These are phyloP conservation scores for Chlamydomonas schloesseri DNA, from an alignment of 139 green algal genomes.

Conservation along the genomic window DNA sequence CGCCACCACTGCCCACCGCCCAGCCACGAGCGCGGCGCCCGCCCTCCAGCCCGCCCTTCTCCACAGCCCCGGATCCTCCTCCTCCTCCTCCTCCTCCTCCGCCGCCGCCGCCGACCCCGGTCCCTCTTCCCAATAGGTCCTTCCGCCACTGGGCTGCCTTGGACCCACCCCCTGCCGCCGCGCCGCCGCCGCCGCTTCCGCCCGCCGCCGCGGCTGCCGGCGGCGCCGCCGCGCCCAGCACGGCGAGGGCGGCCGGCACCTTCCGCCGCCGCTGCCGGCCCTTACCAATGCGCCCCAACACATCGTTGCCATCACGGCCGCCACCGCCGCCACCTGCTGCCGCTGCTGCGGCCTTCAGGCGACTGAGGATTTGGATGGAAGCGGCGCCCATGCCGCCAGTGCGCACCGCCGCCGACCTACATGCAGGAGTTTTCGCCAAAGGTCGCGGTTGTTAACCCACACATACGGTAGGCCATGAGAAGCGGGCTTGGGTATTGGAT, in stretches of 20 bases:
- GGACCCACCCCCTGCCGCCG: neutral
- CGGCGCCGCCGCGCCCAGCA: neutral
- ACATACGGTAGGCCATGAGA: no score
- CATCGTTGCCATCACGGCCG: no score
- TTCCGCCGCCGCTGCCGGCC: no score
- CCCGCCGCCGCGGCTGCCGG: neutral
- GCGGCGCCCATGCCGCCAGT: neutral
- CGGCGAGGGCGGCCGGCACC: no score
- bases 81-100: neutral
- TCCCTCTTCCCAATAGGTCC: conserved; percentile 13
- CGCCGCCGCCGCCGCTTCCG: neutral
- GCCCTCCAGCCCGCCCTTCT: neutral
- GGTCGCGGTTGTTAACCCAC: no score
- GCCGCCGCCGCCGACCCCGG: neutral
- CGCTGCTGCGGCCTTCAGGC: neutral
- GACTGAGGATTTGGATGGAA: neutral
- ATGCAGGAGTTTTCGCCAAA: no score
- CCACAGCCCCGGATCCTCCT: neutral
- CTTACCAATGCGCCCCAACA: no score
- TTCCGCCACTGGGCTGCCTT: conserved; percentile 32
- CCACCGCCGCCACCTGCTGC: neutral
- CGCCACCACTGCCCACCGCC: neutral
- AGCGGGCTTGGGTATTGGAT: no score
- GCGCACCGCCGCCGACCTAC: neutral
- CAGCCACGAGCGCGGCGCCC: neutral